These are phyloP conservation scores for Myrica gale DNA, from an alignment of 306 rosid species.

Conservation along the genomic window DNA sequence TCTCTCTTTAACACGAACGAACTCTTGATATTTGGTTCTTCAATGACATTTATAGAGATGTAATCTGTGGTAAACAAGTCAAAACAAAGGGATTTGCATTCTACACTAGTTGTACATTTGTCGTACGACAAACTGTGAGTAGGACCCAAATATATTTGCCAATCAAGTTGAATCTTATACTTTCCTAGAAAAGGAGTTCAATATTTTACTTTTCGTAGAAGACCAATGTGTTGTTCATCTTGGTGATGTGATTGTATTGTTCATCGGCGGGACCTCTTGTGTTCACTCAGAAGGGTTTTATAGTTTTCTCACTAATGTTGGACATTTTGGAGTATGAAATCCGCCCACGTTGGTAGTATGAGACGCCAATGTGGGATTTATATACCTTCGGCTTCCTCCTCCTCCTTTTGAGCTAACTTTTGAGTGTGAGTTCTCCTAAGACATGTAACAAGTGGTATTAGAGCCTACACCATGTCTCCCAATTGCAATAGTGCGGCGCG, in stretches of 20 bases:
- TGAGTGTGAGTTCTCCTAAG: too few relatives aligned
- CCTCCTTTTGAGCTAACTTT: too few relatives aligned
- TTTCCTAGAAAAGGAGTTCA: neutral
- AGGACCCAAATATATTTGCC: neutral
- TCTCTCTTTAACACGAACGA: slow-evolving; percentile 1
- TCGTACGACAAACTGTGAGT: neutral
- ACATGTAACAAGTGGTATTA: too few relatives aligned
- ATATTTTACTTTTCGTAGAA: neutral
- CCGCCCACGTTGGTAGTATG: too few relatives aligned
- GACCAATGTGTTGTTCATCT: neutral
- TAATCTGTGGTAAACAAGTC: neutral
- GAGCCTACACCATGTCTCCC: too few relatives aligned
- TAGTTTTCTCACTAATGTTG: neutral
- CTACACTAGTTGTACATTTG: neutral
- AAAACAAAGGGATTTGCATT: neutral
- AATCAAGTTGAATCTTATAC: neutral
- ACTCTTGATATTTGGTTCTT: neutral
- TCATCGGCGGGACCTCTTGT: slow-evolving; percentile 10
- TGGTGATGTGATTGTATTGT: neutral
- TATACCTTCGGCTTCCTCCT: too few relatives aligned
- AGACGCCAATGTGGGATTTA: too few relatives aligned
- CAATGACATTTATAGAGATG: neutral
- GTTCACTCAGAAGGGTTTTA: neutral
- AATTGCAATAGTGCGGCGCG: too few relatives aligned
- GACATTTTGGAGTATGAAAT: too few relatives aligned